Evolutionary conservation across 2,329 filamentous ascomycete genomes (phyloP).

Genomic region (Alternaria metachromatica): DNA sequence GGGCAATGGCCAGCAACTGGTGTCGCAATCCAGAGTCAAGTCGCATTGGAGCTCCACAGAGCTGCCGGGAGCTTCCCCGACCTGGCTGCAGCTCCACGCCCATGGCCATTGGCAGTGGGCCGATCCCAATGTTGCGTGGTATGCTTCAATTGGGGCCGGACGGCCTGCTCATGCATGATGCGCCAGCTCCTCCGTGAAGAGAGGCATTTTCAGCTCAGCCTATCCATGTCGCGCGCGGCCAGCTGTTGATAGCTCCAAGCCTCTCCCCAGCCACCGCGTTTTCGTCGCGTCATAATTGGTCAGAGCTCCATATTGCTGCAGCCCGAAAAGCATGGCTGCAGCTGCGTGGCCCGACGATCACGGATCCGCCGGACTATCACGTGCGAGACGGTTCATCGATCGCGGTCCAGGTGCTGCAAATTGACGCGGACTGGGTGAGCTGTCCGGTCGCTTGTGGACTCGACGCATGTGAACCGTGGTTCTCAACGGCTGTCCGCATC

Average conservation of each 20-base stretch:
- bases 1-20: constrained; percentile 23
- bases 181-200: constrained; percentile 30
- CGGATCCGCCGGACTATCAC: constrained; percentile 18
- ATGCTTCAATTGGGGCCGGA: constrained; percentile 39
- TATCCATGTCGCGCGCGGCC: constrained; percentile 27
- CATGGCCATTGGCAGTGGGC: constrained; percentile 24
- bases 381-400: constrained; percentile 9
- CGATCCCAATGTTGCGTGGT: constrained; percentile 38
- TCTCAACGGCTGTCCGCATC: constrained; percentile 14
- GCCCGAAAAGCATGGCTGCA: constrained; percentile 18
- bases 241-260: constrained; percentile 19
- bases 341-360: constrained; percentile 6
- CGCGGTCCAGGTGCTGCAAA: neutral
- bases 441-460: neutral
- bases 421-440: neutral
- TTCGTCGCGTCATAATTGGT: constrained; percentile 31
- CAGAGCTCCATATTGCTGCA: constrained; percentile 11
- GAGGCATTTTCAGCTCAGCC: constrained; percentile 41
- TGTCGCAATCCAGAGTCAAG: constrained; percentile 13
- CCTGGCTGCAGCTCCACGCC: constrained; percentile 22
- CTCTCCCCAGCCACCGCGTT: constrained; percentile 36
- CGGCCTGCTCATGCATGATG: constrained; percentile 27
- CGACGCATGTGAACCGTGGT: constrained; percentile 14
- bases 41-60: constrained; percentile 18
- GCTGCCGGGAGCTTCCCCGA: constrained; percentile 25